These are phyloP conservation scores for Zymoseptoria passerinii DNA, from an alignment of 2,329 filamentous ascomycete species.

Conservation along the genomic window DNA sequence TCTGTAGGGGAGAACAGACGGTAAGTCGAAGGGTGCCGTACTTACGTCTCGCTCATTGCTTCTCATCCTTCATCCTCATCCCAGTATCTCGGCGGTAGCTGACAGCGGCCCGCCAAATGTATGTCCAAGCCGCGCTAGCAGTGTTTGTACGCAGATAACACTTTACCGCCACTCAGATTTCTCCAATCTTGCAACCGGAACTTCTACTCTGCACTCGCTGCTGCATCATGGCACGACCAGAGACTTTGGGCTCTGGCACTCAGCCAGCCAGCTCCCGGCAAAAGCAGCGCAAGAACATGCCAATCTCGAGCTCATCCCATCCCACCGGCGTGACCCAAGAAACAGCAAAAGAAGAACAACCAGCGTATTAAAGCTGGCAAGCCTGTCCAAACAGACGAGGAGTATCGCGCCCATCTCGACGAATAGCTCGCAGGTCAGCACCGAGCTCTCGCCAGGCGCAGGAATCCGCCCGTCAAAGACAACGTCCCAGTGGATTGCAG, in stretches of 20 bases:
- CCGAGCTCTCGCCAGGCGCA: background rate
- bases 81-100: too few species aligned
- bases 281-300: background rate
- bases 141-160: background rate
- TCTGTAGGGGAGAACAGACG: too few species aligned
- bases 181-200: background rate
- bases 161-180: background rate
- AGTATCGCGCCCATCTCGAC: background rate
- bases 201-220: background rate
- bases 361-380: background rate
- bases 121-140: background rate
- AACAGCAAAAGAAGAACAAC: background rate
- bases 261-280: background rate
- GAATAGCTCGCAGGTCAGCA: background rate
- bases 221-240: background rate
- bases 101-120: background rate
- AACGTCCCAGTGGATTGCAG: background rate
- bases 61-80: too few species aligned
- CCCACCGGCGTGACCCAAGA: background rate
- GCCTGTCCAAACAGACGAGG: background rate
- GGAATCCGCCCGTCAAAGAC: background rate
- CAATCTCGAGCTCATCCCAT: background rate
- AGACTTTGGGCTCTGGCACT: background rate
- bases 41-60: too few species aligned
- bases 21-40: too few species aligned